phyloP scores from a whole-genome alignment of 1,139 yeast genomes.

The Candida sojae region DNA sequence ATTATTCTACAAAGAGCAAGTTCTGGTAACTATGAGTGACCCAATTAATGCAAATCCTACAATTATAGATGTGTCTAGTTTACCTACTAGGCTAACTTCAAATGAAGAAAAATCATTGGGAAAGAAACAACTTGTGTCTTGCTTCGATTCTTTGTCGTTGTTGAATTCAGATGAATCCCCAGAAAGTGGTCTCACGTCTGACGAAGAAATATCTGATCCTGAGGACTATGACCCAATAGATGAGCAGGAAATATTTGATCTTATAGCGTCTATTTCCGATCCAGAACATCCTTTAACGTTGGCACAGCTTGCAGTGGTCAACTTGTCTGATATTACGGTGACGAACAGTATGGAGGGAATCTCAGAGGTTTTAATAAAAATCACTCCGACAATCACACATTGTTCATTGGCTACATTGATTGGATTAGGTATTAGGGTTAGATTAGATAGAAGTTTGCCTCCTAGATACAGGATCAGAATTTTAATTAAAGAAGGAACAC shows the following conservation, averaged over 20 bases:
- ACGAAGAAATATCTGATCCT: constrained; percentile 9
- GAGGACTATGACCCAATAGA: constrained; percentile 72
- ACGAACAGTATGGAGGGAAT: constrained; percentile 49
- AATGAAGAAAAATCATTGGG: neutral
- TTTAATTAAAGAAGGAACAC: constrained; percentile 85
- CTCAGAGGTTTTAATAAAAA: constrained; percentile 76
- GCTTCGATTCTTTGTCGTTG: constrained; percentile 13
- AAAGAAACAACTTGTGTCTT: constrained; percentile 8
- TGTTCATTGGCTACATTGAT: constrained; percentile 95
- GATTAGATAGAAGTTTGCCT: constrained; percentile 87
- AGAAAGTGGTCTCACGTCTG: constrained; percentile 3
- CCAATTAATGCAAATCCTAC: constrained; percentile 93
- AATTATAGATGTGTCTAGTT: constrained; percentile 69
- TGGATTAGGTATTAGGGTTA: constrained; percentile 90
- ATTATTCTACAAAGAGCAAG: neutral
- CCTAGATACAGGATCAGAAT: constrained; percentile 80
- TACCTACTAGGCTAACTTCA: constrained; percentile 62
- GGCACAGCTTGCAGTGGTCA: constrained; percentile 94
- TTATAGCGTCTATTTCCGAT: constrained; percentile 87
- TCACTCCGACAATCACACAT: constrained; percentile 97
- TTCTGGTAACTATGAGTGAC: constrained; percentile 50
- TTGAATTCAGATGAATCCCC: constrained; percentile 9
- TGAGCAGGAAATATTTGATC: constrained; percentile 56
- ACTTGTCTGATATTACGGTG: constrained; percentile 75
- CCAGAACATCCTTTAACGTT: constrained; percentile 97